Conservation (phyloP, 768 basidiomycete genomes). For the Amanita jacksonii region DNA sequence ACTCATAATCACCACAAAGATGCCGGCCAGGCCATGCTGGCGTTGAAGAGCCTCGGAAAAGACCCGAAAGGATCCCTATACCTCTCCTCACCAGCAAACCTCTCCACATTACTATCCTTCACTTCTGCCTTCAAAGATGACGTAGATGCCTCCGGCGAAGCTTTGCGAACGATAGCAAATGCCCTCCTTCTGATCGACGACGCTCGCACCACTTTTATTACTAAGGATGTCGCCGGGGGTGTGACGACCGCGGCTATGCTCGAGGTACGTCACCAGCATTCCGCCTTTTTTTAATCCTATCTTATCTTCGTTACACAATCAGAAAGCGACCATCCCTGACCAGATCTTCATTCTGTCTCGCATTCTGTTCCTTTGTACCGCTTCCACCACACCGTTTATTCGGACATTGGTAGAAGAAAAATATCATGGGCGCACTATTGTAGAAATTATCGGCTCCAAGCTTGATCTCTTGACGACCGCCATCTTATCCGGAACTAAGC, state of each 20-base stretch:
- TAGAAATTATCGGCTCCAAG: constrained; percentile 53
- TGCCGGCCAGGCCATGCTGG: constrained; percentile 52
- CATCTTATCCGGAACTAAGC: constrained; percentile 40
- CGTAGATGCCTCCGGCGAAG: constrained; percentile 53
- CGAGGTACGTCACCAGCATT: background rate
- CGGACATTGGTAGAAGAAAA: constrained; percentile 58
- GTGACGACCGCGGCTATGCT: constrained; percentile 50
- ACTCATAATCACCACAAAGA: constrained; percentile 40
- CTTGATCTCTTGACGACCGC: constrained; percentile 45
- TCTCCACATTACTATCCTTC: constrained; percentile 45
- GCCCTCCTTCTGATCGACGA: constrained; percentile 59
- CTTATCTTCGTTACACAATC: constrained; percentile 10
- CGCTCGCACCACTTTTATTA: constrained; percentile 49
- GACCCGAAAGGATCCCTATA: constrained; percentile 58
- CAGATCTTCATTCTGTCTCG: constrained; percentile 67
- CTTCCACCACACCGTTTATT: constrained; percentile 41
- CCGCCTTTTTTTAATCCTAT: background rate
- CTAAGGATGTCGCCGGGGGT: constrained; percentile 55
- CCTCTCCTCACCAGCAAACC: constrained; percentile 44
- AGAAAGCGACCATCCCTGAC: constrained; percentile 57
- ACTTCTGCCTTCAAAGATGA: constrained; percentile 47
- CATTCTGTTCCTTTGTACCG: constrained; percentile 68
- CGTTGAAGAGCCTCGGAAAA: constrained; percentile 69
- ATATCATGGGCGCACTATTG: constrained; percentile 41
- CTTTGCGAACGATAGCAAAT: constrained; percentile 72